Evolutionary conservation across 352 stramenopile species (phyloP), one percentile per base, ranked within the genome.

Genomic region (Pythium diclinum): DNA sequence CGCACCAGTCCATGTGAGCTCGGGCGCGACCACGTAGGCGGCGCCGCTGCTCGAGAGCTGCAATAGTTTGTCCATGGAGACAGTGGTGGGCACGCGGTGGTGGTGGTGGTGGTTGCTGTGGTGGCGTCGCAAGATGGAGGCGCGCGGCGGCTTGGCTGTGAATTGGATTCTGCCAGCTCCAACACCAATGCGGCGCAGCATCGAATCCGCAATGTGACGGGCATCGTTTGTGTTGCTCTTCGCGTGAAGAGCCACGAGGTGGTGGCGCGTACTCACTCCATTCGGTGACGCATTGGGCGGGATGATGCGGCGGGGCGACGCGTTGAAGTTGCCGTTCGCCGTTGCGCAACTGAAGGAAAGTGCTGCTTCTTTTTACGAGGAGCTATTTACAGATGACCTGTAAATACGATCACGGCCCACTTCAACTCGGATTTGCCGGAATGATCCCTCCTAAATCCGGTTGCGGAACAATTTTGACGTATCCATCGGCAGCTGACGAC

Each of bases 1-100:
- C 54, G 75, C 68, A 42, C 81, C 81, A 0, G 79, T 87, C 81
- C 81, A 90, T 53, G 83, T 87, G 68, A 90, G 79, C 71, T 89
- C 81, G 2, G 83, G 74, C 10, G 70, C 70, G 8, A 92, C 73
- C 56, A 83, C 72, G 59, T 91, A 91, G 3, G 71, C 47, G n/a
- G 60, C 55, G 28, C 64, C 61, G 28, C 23, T 44, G 36, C 56
- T 25, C 7, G 59, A 64, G 25, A 60, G 47, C 44, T 74, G 25
- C 32, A 70, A 6, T 10, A 69, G 44, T n/a, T 51, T 25, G 38
- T 70, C 62, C 68, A 74, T 70, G n/a, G 44, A 49, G 42, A 49
- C n/a, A 3, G 17, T 3, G 3, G 44, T 23, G 42, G 42, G 9
- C 42, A 25, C 42, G 11, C n/a, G 59, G 54, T 56, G 48, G 54